Evolutionary conservation across 371 early-diverging fungal genomes (phyloP).

Genomic region (Chytridium lagenaria): DNA sequence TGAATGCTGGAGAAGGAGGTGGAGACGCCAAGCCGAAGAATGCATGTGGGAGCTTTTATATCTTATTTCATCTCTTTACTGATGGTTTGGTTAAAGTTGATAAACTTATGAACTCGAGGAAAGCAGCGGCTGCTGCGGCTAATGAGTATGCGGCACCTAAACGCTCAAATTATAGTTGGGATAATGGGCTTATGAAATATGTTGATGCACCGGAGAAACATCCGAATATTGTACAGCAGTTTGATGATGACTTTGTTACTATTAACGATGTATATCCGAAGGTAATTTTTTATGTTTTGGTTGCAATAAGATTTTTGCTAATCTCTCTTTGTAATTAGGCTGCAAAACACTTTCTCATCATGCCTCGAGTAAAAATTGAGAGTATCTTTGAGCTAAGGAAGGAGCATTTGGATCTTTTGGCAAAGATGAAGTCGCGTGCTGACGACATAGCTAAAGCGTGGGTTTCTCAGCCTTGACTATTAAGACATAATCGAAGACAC

Average conservation of each 20-base stretch:
- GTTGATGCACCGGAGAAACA: conserved; percentile 46
- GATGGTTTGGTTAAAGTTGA: not conserved
- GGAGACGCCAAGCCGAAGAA: not conserved
- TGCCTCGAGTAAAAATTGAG: conserved; percentile 54
- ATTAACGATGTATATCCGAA: conserved; percentile 62
- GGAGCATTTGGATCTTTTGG: conserved; percentile 40
- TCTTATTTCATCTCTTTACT: not conserved
- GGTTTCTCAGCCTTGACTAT: not conserved
- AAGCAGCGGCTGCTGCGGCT: not conserved
- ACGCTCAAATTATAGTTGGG: conserved; percentile 20
- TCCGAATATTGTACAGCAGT: conserved; percentile 36
- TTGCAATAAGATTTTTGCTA: not conserved
- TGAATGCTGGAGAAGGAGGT: not conserved
- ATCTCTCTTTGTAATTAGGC: conserved; percentile 14
- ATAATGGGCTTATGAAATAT: conserved; percentile 26
- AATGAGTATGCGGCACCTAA: not conserved
- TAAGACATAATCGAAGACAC: not conserved
- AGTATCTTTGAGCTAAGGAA: conserved; percentile 41
- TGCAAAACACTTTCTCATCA: conserved; percentile 52
- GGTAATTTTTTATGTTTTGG: conserved; percentile 30
- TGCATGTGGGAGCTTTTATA: conserved; percentile 10
- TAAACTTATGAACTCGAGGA: not conserved
- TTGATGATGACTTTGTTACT: conserved; percentile 48
- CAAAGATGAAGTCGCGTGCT: conserved; percentile 37
- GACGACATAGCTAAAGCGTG: conserved; percentile 29